Conservation (phyloP, 306 rosid species). For the Fagus sylvatica region DNA sequence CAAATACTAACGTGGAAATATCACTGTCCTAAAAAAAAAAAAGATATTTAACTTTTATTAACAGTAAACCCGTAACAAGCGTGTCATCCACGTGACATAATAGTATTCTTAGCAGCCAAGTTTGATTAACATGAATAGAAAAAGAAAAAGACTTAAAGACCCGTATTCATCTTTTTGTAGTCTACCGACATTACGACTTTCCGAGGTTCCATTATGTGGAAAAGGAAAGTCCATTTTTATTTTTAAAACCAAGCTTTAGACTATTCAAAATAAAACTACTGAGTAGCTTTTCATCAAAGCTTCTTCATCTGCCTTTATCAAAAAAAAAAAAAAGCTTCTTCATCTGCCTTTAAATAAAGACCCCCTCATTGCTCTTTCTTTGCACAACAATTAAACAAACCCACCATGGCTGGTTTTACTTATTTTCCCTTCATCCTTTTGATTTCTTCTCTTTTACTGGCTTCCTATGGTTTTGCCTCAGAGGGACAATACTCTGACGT, state of each 20-base stretch:
- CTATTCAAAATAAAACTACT: not conserved
- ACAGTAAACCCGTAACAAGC: too few relatives aligned
- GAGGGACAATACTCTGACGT: constrained; percentile 23
- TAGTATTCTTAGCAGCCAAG: too few relatives aligned
- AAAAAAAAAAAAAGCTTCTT: not conserved
- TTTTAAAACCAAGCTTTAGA: not conserved
- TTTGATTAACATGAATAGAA: too few relatives aligned
- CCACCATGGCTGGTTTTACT: constrained; percentile 23
- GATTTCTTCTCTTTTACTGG: constrained; percentile 20
- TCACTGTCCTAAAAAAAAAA: too few relatives aligned
- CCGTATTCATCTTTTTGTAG: not conserved
- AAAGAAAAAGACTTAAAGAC: too few relatives aligned
- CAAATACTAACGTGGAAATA: too few relatives aligned
- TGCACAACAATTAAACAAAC: not conserved
- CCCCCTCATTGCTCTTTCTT: not conserved
- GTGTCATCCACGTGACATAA: too few relatives aligned
- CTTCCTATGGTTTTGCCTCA: constrained; percentile 7
- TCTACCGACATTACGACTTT: not conserved
- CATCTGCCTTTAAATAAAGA: constrained; percentile 7
- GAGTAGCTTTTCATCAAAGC: not conserved
- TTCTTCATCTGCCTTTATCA: not conserved
- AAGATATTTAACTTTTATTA: too few relatives aligned
- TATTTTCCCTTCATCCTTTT: constrained; percentile 10
- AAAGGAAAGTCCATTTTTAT: not conserved
- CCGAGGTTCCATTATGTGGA: not conserved